Evolutionary conservation across 805 yeast genomes (phyloP).

Genomic region (Ogataea degrootiae): DNA sequence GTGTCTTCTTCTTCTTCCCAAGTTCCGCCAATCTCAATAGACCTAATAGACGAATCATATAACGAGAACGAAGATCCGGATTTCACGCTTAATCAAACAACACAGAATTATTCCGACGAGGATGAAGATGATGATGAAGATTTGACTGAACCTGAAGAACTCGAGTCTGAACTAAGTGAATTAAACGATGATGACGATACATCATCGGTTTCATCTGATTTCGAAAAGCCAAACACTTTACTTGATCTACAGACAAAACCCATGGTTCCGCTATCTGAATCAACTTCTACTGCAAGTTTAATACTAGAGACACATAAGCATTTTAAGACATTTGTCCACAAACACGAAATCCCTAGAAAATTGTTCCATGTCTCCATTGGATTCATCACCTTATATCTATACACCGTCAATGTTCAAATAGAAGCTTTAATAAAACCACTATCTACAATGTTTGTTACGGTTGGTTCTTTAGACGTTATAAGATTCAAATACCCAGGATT

Average conservation of each 20-base stretch:
- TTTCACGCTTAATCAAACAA: slow-evolving; percentile 13
- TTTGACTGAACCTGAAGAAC: slow-evolving; percentile 3
- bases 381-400: slow-evolving; percentile 67
- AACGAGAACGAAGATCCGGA: slow-evolving; percentile 27
- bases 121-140: slow-evolving; percentile 14
- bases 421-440: slow-evolving; percentile 58
- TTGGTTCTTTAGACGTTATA: slow-evolving; percentile 61
- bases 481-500: slow-evolving; percentile 59
- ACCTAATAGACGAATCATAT: slow-evolving; percentile 18
- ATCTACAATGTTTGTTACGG: slow-evolving; percentile 45
- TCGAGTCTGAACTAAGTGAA: slow-evolving; percentile 16
- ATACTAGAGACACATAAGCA: slow-evolving; percentile 24
- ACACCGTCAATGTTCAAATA: slow-evolving; percentile 55
- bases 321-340: slow-evolving; percentile 33
- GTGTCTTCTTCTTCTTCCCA: background rate
- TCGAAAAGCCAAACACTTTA: background rate
- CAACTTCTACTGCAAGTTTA: slow-evolving; percentile 19
- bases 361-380: slow-evolving; percentile 87
- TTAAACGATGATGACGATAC: slow-evolving; percentile 9
- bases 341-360: slow-evolving; percentile 89
- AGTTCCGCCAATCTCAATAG: slow-evolving; percentile 8
- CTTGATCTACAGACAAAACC: background rate
- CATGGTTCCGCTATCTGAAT: slow-evolving; percentile 1
- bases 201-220: slow-evolving; percentile 12
- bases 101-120: slow-evolving; percentile 2